These are phyloP conservation scores for Saussurea involucrata DNA, from an alignment of 129 eudicot genomes.

Conservation along the genomic window DNA sequence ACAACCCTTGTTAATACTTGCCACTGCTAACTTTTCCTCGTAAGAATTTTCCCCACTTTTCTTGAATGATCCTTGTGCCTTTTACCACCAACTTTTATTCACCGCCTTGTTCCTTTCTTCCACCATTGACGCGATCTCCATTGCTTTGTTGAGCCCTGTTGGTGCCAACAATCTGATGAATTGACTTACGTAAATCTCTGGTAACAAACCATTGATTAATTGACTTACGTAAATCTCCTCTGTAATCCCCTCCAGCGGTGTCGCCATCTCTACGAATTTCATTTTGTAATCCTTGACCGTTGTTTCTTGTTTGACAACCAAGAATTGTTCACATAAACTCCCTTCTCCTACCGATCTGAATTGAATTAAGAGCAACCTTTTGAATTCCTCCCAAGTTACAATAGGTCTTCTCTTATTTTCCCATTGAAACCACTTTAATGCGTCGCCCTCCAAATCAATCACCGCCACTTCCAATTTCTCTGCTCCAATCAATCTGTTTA, in stretches of 20 bases:
- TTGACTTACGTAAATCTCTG: background rate
- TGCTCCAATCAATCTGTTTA: background rate
- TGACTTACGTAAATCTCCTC: background rate
- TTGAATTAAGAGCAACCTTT: no score
- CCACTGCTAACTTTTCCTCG: no score
- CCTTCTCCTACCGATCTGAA: background rate
- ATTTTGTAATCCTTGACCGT: background rate
- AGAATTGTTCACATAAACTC: background rate
- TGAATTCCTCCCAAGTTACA: background rate
- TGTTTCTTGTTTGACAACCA: background rate
- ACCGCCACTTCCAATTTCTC: background rate
- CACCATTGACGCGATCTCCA: background rate
- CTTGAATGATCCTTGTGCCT: background rate
- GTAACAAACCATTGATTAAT: background rate
- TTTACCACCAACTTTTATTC: background rate
- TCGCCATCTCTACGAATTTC: background rate
- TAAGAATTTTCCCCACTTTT: no score
- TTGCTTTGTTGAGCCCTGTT: background rate
- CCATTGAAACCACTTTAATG: background rate
- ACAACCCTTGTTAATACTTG: no score
- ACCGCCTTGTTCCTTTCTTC: background rate
- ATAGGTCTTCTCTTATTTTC: background rate
- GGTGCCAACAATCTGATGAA: background rate
- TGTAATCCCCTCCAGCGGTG: background rate
- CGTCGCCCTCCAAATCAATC: background rate